Conservation (phyloP, 2,329 filamentous ascomycete species). For the Diaporthe capsici region DNA sequence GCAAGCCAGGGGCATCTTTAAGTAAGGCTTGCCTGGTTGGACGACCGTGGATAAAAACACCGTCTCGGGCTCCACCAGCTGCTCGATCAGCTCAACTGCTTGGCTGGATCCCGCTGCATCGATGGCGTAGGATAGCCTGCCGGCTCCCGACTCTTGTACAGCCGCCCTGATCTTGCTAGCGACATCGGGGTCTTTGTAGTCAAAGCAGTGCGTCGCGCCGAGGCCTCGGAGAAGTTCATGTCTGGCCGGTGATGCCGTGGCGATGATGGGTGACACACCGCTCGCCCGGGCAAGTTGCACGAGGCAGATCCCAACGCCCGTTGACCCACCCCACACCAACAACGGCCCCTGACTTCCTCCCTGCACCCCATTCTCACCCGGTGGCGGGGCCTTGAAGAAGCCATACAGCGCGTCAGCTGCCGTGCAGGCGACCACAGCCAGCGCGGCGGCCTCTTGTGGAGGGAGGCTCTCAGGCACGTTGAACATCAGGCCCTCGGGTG, state of each 20-base stretch:
- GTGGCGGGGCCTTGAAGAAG: constrained; percentile 4
- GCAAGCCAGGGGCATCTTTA: constrained; percentile 7
- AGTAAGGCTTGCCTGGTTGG: background rate
- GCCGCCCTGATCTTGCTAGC: constrained; percentile 1
- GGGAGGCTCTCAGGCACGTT: background rate
- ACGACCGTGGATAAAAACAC: background rate
- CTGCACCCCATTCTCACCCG: background rate
- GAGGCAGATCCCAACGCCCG: background rate
- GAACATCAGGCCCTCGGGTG: background rate
- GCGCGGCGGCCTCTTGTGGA: constrained; percentile 8
- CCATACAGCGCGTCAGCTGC: constrained; percentile 3
- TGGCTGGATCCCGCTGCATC: background rate
- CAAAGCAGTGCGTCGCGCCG: constrained; percentile 7
- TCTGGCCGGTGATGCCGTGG: constrained; percentile 2
- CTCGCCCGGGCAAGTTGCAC: constrained; percentile 9
- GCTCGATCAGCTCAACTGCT: background rate
- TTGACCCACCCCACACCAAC: constrained; percentile 15
- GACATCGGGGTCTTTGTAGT: constrained; percentile 8
- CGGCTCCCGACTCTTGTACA: background rate
- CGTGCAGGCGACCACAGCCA: background rate
- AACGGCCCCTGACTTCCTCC: background rate
- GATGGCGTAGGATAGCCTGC: constrained; percentile 3
- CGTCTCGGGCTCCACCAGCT: background rate
- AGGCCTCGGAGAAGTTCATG: background rate
- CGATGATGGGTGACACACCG: constrained; percentile 3